Evolutionary conservation across 805 yeast species (phyloP), one percentile per base, ranked within the genome.

Genomic region (Pichia pseudocactophila): DNA sequence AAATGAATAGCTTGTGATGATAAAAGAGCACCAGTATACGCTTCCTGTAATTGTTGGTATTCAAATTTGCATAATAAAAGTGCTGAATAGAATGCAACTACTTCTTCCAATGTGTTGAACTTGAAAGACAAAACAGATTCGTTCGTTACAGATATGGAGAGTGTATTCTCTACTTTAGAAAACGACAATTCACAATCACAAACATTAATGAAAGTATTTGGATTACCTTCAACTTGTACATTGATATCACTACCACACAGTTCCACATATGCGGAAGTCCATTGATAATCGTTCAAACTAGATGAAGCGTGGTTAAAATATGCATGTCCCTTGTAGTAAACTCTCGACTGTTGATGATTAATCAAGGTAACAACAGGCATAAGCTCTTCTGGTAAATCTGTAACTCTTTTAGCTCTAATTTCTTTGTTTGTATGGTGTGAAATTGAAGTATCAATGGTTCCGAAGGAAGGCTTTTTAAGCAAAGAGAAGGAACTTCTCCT

Each of bases 361-460:
- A 83, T 66, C 49, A 86, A 67, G 17, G 85, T 79, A 31, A 85
- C 73, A 10, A 83, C 71, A 0, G 95, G 94, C 13, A 76, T 61
- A 55, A 86, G 66, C 55, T 84, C 90, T 13, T 75, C 74, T 0
- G 88, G 83, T 15, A 68, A 56, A 27, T 42, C 48, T 2, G 30
- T 39, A 9, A n/a, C 17, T 12, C 17, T 39, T 16, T 15, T 18
- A n/a, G n/a, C 9, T 15, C 19, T 34, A 30, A 20, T 32, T 10
- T 34, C 25, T 22, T 34, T 16, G 15, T 15, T 31, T 31, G 34
- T 13, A 13, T 31, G 34, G 7, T 31, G 19, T 16, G 17, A n/a
- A 13, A 15, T 13, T n/a, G 17, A 13, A 4, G 17, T 31, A n/a
- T 31, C 34, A 31, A 31, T 31, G 9, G 34, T 15, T 4, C 15